Percentiles rank a stretch among this genome's conserved stretches.
phyloP scores from a whole-genome alignment of 108 stramenopile genomes.

The Cyclotella sp. region DNA sequence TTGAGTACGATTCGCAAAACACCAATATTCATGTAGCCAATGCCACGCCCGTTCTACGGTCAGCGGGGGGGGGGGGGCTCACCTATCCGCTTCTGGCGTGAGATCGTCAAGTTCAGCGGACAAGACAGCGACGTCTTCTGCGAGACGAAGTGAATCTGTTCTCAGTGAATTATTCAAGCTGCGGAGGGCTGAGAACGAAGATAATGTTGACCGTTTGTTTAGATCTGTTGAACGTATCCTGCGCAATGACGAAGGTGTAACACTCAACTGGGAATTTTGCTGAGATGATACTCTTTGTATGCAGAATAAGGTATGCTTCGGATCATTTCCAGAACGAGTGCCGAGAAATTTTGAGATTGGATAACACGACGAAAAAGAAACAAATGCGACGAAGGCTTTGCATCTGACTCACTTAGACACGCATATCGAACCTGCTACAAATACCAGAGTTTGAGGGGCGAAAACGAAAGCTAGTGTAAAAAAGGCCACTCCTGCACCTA shows the following conservation, averaged over 20 bases:
- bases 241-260: not conserved
- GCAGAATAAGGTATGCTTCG: constrained; percentile 11
- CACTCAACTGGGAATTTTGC: constrained; percentile 13
- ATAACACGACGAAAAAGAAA: too few relatives aligned
- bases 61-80: not conserved
- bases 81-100: constrained; percentile 37
- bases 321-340: not conserved
- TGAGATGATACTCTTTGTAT: constrained; percentile 11
- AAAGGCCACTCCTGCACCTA: constrained; percentile 1
- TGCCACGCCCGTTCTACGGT: not conserved
- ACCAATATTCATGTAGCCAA: not conserved
- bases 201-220: not conserved
- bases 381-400: not conserved
- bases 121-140: constrained; percentile 25
- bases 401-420: constrained; percentile 26
- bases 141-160: constrained; percentile 18
- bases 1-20: too few relatives aligned
- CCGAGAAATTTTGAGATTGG: too few relatives aligned
- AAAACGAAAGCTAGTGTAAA: constrained; percentile 22
- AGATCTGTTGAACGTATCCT: not conserved
- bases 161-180: constrained; percentile 26
- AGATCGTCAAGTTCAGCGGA: constrained; percentile 17
- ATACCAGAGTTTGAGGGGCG: constrained; percentile 13
- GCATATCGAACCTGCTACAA: constrained; percentile 24
- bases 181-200: constrained; percentile 23